These are phyloP conservation scores for Eleusine indica DNA, from an alignment of 176 grass and related monocot genomes.

Conservation along the genomic window DNA sequence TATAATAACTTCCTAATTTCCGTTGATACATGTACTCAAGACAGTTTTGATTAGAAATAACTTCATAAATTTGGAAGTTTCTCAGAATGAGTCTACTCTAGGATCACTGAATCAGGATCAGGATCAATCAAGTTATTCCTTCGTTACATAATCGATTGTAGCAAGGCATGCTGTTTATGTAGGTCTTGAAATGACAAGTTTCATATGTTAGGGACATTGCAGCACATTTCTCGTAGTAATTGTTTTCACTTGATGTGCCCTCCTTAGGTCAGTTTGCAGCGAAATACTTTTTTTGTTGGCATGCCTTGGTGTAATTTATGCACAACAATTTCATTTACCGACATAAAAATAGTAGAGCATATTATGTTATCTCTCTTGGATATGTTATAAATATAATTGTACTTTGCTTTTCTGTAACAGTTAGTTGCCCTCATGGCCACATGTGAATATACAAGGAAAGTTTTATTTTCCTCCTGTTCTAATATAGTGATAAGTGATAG, in stretches of 20 bases:
- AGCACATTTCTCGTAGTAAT: not conserved
- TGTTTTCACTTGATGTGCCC: not conserved
- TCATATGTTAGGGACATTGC: not conserved
- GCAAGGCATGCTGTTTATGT: constrained; percentile 14
- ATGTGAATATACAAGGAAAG: not conserved
- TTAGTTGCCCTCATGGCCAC: not conserved
- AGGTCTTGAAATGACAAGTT: constrained; percentile 4
- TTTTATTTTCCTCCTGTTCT: not conserved
- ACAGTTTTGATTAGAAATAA: constrained; percentile 16
- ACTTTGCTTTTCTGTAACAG: not conserved
- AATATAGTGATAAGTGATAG: constrained; percentile 9
- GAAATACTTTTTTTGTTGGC: constrained; percentile 20
- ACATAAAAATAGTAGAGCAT: not conserved
- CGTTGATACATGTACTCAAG: not conserved
- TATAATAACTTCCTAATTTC: not conserved
- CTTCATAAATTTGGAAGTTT: not conserved
- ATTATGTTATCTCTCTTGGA: constrained; percentile 10
- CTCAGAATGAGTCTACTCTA: not conserved
- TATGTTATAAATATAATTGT: not conserved
- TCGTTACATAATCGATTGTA: constrained; percentile 1
- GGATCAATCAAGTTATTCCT: constrained; percentile 8
- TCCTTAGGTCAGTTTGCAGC: not conserved
- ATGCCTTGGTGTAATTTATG: constrained; percentile 29
- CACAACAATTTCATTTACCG: not conserved
- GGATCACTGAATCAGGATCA: not conserved